Percentiles rank a stretch among this genome's conserved stretches.
Evolutionary conservation across 768 basidiomycete species (phyloP).

Genomic region (Russula ochroleuca): DNA sequence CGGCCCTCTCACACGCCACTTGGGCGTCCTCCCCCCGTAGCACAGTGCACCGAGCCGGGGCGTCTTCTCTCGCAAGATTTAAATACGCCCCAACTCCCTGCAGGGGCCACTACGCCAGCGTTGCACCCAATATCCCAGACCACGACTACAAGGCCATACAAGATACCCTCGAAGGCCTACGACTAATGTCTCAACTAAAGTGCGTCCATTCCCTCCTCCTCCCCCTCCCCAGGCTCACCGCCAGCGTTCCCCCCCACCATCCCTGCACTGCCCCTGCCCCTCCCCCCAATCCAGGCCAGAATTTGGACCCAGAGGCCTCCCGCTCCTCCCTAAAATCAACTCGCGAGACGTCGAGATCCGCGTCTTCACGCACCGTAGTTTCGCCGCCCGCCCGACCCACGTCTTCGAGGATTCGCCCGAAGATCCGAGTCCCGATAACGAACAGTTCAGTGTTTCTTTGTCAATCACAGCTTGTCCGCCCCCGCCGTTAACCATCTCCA

Average conservation of each 20-base stretch:
- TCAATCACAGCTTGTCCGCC: too few relatives aligned
- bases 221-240: background rate
- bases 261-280: background rate
- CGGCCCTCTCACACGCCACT: conserved; percentile 11
- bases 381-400: conserved; percentile 62
- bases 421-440: conserved; percentile 78
- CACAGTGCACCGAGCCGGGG: background rate
- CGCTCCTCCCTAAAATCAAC: conserved; percentile 55
- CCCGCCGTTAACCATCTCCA: background rate
- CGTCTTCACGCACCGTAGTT: conserved; percentile 75
- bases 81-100: conserved; percentile 12
- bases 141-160: conserved; percentile 7
- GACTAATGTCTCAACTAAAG: conserved; percentile 20
- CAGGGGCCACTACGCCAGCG: background rate
- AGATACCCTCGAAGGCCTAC: conserved; percentile 21
- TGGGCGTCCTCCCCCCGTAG: background rate
- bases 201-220: conserved; percentile 3
- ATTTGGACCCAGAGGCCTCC: conserved; percentile 39
- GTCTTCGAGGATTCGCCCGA: conserved; percentile 69
- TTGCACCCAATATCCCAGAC: background rate
- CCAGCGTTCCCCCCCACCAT: too few relatives aligned
- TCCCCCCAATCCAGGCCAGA: conserved; percentile 32
- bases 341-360: conserved; percentile 44
- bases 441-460: conserved; percentile 52
- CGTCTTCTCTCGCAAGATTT: conserved; percentile 2